A percentile compares a stretch with the other conserved stretches of the same genome.
Evolutionary conservation across 164 flowering plant genomes (phyloP).

Genomic region (Stephania yunnanensis): DNA sequence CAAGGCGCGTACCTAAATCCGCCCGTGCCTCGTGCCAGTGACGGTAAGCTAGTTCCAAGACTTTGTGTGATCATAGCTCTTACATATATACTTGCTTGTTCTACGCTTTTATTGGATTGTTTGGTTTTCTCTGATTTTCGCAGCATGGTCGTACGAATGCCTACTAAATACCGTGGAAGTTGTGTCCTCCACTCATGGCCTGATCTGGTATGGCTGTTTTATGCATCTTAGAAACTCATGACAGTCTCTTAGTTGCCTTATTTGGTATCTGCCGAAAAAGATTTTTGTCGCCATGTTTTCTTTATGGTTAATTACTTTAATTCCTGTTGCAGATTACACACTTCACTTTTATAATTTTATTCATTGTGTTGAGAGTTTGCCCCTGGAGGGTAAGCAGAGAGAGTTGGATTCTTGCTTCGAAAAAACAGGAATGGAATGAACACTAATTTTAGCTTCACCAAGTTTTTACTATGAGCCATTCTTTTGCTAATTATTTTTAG

Average conservation of each 20-base stretch:
- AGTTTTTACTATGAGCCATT: no score
- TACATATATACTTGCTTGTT: background rate
- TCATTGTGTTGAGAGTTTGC: conserved; percentile 63
- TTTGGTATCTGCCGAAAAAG: background rate
- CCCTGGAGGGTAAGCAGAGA: conserved; percentile 33
- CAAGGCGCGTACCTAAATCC: no score
- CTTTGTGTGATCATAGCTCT: no score
- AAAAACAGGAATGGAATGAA: conserved; percentile 45
- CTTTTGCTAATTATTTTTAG: no score
- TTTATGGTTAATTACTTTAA: background rate
- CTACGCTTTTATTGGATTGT: background rate
- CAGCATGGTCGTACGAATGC: conserved; percentile 89
- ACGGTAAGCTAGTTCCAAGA: no score
- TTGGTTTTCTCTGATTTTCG: conserved; percentile 17
- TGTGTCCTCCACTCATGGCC: conserved; percentile 81
- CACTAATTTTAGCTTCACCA: conserved; percentile 24
- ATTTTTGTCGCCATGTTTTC: background rate
- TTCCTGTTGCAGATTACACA: conserved; percentile 56
- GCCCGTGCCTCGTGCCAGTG: no score
- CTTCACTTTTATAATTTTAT: conserved; percentile 71
- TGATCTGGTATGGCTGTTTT: conserved; percentile 41
- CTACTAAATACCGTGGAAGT: conserved; percentile 73
- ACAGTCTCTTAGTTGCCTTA: no score
- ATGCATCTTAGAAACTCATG: no score
- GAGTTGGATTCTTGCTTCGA: conserved; percentile 73